Evolutionary conservation across 768 basidiomycete species (phyloP), one percentile per base, ranked within the genome.

Genomic region (Kwoniella sp.): DNA sequence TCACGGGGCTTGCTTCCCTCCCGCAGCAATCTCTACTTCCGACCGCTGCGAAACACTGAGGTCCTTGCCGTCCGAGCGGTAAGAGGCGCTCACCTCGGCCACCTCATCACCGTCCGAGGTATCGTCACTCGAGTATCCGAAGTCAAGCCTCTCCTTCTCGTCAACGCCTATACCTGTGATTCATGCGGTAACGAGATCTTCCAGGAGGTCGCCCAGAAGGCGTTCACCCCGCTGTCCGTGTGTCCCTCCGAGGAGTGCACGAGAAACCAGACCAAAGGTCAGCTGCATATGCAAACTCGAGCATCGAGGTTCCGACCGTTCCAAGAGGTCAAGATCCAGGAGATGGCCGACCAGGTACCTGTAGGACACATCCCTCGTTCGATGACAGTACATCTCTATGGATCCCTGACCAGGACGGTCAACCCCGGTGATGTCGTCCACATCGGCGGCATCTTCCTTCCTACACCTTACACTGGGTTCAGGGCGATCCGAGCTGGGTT

Each of bases 321-420:
- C 85, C 96, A 99, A 79, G 96, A 99, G 81, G 87, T 96, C 66
- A 95, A 95, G 82, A 94, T 99, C 61, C 96, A 99, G 80, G 96
- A 99, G 81, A 95, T 99, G 94, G 91, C 95, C 26, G 95, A 98
- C 76, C 96, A 99, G 88, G 96, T 99, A 0, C 96, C 96, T 25
- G 95, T 99, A 53, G 96, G 96, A 3, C 96, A 99, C 79, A 99
- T 99, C 63, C 96, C 96, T 25, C 89, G 96, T 41, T 93, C 94
- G 2, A 98, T 97, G 96, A 93, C 93, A 0, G 81, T 96, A n/a
- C 93, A 99, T 77, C 85, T 97, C 34, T 88, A 92, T 69, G 96
- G 96, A 25, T 89, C 85, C 65, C 85, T 96, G 37, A 94, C 93
- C 8, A 90, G 96, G 31, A 84, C 86, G 64, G 89, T 97, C 87